Conservation (phyloP, 257 asterid genomes). For the Jaltomata sinuosa region DNA sequence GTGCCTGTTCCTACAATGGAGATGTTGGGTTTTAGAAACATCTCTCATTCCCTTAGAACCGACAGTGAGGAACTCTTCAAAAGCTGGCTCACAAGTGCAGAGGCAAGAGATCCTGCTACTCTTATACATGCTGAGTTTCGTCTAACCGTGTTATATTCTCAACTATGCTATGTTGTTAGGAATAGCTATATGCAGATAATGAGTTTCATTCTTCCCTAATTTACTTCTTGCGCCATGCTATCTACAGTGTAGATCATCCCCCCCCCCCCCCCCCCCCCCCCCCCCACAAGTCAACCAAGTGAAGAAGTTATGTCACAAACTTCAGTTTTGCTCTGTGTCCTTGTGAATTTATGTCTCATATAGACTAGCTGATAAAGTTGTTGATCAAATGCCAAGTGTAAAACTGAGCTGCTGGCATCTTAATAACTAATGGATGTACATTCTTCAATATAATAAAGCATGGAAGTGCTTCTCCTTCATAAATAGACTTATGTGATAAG, state of each 20-base stretch:
- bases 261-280: too few species aligned
- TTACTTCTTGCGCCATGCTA: neutral
- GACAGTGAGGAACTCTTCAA: conserved; percentile 83
- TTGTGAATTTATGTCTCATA: too few species aligned
- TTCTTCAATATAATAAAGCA: neutral
- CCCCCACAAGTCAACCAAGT: too few species aligned
- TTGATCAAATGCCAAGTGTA: too few species aligned
- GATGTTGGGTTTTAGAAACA: conserved; percentile 74
- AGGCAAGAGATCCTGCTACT: conserved; percentile 40
- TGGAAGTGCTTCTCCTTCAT: neutral
- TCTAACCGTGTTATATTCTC: neutral
- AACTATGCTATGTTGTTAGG: neutral
- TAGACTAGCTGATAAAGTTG: too few species aligned
- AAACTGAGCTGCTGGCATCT: neutral
- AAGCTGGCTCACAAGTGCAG: conserved; percentile 76
- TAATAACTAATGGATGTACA: neutral
- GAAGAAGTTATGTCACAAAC: too few species aligned
- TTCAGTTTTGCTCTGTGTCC: too few species aligned
- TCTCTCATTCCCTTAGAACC: conserved; percentile 43
- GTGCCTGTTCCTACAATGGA: conserved; percentile 81
- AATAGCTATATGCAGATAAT: neutral
- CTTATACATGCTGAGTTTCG: neutral
- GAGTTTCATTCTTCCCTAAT: neutral
- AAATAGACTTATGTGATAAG: neutral
- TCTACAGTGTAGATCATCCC: neutral